These are phyloP conservation scores for Naganishia friedmannii DNA, from an alignment of 768 basidiomycete species.

Conservation along the genomic window DNA sequence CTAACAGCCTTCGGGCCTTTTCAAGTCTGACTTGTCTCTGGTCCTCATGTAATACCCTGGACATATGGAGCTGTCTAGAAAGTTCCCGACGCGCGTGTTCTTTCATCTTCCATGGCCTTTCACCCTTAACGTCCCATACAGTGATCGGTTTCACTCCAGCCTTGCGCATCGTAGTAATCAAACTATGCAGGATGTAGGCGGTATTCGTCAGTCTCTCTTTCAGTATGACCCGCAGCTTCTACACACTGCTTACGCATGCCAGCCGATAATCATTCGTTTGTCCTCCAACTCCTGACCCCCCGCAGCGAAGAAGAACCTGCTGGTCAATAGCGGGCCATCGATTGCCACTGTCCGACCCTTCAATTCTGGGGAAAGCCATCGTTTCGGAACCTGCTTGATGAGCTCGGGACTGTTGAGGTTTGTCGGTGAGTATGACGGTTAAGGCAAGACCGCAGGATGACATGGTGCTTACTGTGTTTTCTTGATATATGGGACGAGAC, in stretches of 20 bases:
- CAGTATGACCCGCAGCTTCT: not conserved
- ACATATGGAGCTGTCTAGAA: constrained; percentile 33
- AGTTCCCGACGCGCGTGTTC: constrained; percentile 39
- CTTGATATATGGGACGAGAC: constrained; percentile 39
- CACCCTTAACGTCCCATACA: constrained; percentile 47
- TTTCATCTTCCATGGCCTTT: constrained; percentile 47
- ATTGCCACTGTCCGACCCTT: constrained; percentile 45
- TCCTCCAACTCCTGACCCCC: constrained; percentile 38
- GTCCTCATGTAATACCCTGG: constrained; percentile 40
- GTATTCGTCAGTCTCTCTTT: not conserved
- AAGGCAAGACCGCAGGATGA: not conserved
- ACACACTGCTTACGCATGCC: constrained; percentile 45
- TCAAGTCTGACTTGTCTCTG: constrained; percentile 35
- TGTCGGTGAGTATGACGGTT: constrained; percentile 7
- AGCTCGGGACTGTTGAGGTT: constrained; percentile 33
- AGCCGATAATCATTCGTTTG: constrained; percentile 46
- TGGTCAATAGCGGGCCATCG: constrained; percentile 49
- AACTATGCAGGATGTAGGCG: constrained; percentile 31
- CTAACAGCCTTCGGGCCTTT: constrained; percentile 27
- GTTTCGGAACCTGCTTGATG: constrained; percentile 32
- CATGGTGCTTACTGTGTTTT: constrained; percentile 37
- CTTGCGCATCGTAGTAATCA: constrained; percentile 42
- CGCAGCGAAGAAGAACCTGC: constrained; percentile 46
- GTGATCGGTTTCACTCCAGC: constrained; percentile 44
- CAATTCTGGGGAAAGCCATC: constrained; percentile 45